phyloP scores from a whole-genome alignment of 257 asterid genomes.

The Echites panduratus region DNA sequence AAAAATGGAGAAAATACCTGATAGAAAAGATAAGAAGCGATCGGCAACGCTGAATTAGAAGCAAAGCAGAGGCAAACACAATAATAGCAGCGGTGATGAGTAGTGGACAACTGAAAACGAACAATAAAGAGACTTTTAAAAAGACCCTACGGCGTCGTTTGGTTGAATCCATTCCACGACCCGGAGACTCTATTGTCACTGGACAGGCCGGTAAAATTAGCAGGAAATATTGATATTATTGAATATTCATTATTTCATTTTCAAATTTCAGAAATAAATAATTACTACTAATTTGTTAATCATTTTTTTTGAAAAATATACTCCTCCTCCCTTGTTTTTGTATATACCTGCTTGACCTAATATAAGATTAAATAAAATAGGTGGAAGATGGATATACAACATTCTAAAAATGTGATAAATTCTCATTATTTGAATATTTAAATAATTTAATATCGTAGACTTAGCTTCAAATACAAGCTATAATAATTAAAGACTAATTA shows the following conservation, averaged over 20 bases:
- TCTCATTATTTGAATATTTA: too few species aligned
- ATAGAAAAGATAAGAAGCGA: constrained; percentile 42
- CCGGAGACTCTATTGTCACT: constrained; percentile 16
- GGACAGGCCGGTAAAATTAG: constrained; percentile 12
- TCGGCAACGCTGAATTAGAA: constrained; percentile 38
- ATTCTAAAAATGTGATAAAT: too few species aligned
- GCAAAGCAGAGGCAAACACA: constrained; percentile 7
- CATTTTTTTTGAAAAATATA: not conserved
- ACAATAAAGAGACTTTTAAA: constrained; percentile 18
- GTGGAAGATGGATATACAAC: too few species aligned
- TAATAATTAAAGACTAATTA: too few species aligned
- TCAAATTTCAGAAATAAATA: too few species aligned
- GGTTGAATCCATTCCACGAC: constrained; percentile 16
- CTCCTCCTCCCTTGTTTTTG: too few species aligned
- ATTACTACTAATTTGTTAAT: not conserved
- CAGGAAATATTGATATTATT: too few species aligned
- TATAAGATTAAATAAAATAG: too few species aligned
- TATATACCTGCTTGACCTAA: too few species aligned
- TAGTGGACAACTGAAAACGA: constrained; percentile 9
- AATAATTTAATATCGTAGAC: too few species aligned
- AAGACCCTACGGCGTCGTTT: constrained; percentile 8
- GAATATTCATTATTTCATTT: too few species aligned
- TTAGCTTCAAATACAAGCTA: too few species aligned
- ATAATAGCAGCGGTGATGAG: not conserved
- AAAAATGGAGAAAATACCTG: constrained; percentile 35